Percentiles rank a stretch among this genome's conserved stretches.
Conservation (phyloP, 495 filamentous ascomycete genomes). For the Cercophora sp. region DNA sequence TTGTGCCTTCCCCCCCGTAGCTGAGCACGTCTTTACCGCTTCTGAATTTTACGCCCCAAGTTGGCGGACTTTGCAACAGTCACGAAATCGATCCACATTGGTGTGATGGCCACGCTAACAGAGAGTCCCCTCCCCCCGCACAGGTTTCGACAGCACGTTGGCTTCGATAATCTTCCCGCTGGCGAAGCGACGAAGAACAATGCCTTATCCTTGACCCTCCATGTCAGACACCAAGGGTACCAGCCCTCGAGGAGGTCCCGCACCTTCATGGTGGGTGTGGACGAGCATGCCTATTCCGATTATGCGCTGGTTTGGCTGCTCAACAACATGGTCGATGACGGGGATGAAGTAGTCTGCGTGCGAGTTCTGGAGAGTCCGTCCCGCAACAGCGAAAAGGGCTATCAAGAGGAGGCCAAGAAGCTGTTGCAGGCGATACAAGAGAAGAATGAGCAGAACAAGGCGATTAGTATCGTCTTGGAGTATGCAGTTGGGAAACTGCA, state of each 20-base stretch:
- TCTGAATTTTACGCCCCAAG: too few species aligned
- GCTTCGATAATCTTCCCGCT: constrained; percentile 85
- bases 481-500: constrained; percentile 90
- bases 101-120: constrained; percentile 44
- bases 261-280: constrained; percentile 90
- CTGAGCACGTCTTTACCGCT: too few species aligned
- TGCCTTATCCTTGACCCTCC: constrained; percentile 78
- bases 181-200: constrained; percentile 66
- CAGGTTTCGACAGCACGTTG: constrained; percentile 66
- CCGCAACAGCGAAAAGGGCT: constrained; percentile 69
- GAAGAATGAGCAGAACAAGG: constrained; percentile 80
- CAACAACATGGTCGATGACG: constrained; percentile 92
- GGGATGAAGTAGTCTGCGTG: constrained; percentile 93
- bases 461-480: constrained; percentile 84
- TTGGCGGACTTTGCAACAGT: not conserved
- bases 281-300: constrained; percentile 93
- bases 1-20: too few species aligned
- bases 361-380: constrained; percentile 84
- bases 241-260: constrained; percentile 76
- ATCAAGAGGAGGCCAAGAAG: constrained; percentile 74
- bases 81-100: not conserved
- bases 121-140: constrained; percentile 28
- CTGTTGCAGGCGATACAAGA: constrained; percentile 73
- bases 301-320: constrained; percentile 93
- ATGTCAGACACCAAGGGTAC: constrained; percentile 86